Conservation (phyloP, 2,329 filamentous ascomycete genomes). For the Diaporthe sp. region DNA sequence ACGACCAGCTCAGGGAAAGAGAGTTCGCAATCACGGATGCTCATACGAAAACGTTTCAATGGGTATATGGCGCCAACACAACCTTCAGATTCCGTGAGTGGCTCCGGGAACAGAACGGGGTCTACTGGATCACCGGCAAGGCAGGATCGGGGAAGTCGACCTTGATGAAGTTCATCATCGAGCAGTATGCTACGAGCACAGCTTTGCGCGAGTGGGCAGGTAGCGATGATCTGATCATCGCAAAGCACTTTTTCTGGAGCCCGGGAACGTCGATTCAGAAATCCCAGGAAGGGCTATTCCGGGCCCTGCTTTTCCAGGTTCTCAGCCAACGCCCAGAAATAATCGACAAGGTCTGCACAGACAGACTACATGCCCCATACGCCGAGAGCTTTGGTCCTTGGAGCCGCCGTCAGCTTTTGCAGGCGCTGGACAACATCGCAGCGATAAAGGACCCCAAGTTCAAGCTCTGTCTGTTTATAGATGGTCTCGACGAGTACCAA, state of each 20-base stretch:
- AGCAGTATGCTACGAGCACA: slow-evolving; percentile 5
- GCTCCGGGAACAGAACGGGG: slow-evolving; percentile 23
- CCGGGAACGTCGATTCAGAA: slow-evolving; percentile 34
- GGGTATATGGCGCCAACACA: not conserved
- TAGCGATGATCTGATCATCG: not conserved
- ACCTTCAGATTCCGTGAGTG: slow-evolving; percentile 15
- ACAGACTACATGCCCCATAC: not conserved
- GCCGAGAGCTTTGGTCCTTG: slow-evolving; percentile 15
- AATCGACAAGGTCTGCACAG: slow-evolving; percentile 6
- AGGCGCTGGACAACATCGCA: not conserved
- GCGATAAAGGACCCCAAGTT: not conserved
- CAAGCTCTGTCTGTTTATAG: slow-evolving; percentile 48
- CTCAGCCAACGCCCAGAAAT: slow-evolving; percentile 26
- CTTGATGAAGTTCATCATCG: slow-evolving; percentile 30
- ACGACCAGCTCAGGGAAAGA: slow-evolving; percentile 19
- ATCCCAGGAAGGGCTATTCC: slow-evolving; percentile 37
- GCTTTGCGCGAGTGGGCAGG: slow-evolving; percentile 6
- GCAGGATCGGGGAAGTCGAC: slow-evolving; percentile 33
- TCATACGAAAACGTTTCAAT: slow-evolving; percentile 28
- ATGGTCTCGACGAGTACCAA: slow-evolving; percentile 45
- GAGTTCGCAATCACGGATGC: slow-evolving; percentile 29
- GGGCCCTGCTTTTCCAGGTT: slow-evolving; percentile 32
- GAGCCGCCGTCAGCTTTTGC: not conserved
- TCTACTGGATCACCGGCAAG: slow-evolving; percentile 33
- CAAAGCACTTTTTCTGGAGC: slow-evolving; percentile 40